Percentiles rank a stretch among this genome's conserved stretches.
These are phyloP conservation scores for Cryptococcus sp. DNA, from an alignment of 1,284 basidiomycete species.

Conservation along the genomic window DNA sequence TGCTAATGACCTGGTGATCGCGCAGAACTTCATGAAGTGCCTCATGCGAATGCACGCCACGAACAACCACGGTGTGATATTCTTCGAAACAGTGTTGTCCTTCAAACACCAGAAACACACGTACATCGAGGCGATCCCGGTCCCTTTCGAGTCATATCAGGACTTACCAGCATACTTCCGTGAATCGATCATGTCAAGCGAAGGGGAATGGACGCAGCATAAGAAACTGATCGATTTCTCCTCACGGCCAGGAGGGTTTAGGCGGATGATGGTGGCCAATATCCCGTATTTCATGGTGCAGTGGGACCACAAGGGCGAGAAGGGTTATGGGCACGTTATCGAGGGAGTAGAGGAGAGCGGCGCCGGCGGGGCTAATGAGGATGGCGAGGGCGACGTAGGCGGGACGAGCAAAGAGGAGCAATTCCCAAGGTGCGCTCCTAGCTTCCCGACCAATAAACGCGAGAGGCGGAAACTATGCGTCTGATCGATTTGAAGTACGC, in stretches of 20 bases:
- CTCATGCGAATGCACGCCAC: slow-evolving; percentile 91
- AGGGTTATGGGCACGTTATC: slow-evolving; percentile 95
- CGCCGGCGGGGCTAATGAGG: slow-evolving; percentile 55
- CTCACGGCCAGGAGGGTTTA: slow-evolving; percentile 80
- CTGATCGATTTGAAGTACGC: neutral
- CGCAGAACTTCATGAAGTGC: slow-evolving; percentile 98
- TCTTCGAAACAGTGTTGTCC: slow-evolving; percentile 88
- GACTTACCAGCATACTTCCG: slow-evolving; percentile 91
- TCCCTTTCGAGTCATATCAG: slow-evolving; percentile 81
- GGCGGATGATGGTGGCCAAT: slow-evolving; percentile 90
- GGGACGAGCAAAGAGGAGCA: slow-evolving; percentile 62
- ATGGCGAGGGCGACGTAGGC: slow-evolving; percentile 64
- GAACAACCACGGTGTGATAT: slow-evolving; percentile 84
- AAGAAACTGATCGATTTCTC: slow-evolving; percentile 95
- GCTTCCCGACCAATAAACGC: too few species aligned
- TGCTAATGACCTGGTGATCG: slow-evolving; percentile 4
- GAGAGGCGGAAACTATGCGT: too few species aligned
- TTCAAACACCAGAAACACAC: slow-evolving; percentile 88
- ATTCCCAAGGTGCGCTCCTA: slow-evolving; percentile 81
- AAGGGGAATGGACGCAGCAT: slow-evolving; percentile 96
- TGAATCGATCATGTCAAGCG: slow-evolving; percentile 87
- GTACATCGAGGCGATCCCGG: slow-evolving; percentile 84
- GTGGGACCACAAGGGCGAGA: slow-evolving; percentile 96
- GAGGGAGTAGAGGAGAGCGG: slow-evolving; percentile 71
- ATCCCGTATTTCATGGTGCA: slow-evolving; percentile 98